Conservation (phyloP, 352 stramenopile species). For the Thalassiosira ordinaria region DNA sequence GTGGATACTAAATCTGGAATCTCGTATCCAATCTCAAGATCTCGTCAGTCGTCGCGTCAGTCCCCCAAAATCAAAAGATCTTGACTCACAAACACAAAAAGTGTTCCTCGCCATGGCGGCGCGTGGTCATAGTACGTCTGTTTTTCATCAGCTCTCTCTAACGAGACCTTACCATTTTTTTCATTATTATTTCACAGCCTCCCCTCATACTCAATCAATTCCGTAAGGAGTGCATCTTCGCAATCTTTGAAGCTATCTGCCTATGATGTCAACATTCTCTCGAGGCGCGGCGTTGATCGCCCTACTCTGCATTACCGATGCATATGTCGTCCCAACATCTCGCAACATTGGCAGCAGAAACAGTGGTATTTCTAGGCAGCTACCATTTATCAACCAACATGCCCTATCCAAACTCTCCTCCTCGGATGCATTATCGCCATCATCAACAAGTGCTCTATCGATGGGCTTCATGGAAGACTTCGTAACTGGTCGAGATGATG, state of each 20-base stretch:
- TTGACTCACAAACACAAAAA: too few species aligned
- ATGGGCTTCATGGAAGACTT: constrained; percentile 81
- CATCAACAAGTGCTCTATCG: constrained; percentile 21
- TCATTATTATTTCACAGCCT: not conserved
- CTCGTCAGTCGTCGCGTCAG: too few species aligned
- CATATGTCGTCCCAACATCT: constrained; percentile 1
- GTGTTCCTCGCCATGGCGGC: not conserved
- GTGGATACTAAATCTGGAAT: too few species aligned
- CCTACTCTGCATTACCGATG: not conserved
- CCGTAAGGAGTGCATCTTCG: too few species aligned
- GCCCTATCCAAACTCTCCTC: not conserved
- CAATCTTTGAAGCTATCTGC: not conserved
- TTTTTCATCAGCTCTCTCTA: not conserved
- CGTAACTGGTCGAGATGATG: constrained; percentile 56
- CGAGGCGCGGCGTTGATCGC: not conserved
- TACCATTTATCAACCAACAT: not conserved
- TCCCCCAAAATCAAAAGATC: too few species aligned
- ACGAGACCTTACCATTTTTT: not conserved
- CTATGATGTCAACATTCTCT: not conserved
- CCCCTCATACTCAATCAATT: too few species aligned
- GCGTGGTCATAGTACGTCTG: not conserved
- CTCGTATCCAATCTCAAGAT: too few species aligned
- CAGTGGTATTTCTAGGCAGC: not conserved
- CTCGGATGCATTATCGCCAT: too few species aligned
- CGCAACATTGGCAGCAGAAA: not conserved